These are phyloP conservation scores for Serendipita vermifera DNA, from an alignment of 768 basidiomycete species.

Conservation along the genomic window DNA sequence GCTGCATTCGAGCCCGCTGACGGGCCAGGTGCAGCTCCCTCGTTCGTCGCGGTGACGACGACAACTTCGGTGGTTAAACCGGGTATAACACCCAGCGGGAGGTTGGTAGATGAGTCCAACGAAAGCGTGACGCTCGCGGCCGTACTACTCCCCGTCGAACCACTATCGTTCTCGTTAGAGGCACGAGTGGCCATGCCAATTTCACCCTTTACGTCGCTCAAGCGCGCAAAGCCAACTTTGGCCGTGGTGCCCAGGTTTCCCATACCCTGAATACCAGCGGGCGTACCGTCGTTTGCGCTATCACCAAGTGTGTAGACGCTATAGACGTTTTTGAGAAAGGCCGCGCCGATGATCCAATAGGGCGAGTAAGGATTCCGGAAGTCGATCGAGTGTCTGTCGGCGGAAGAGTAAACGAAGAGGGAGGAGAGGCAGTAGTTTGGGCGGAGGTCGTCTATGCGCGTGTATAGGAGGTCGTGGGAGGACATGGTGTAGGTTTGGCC, in stretches of 20 bases:
- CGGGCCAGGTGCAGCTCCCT: too few relatives aligned
- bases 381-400: background rate
- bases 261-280: conserved; percentile 5
- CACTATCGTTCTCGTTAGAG: background rate
- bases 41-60: too few relatives aligned
- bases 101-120: background rate
- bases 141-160: background rate
- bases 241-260: conserved; percentile 1
- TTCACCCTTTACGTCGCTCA: background rate
- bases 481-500: conserved; percentile 10
- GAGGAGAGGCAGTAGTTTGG: conserved; percentile 12
- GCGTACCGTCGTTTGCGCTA: background rate
- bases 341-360: conserved; percentile 15
- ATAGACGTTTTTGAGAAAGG: conserved; percentile 17
- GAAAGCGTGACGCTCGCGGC: background rate
- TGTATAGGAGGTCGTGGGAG: conserved; percentile 11
- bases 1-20: too few relatives aligned
- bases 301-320: conserved; percentile 13
- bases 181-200: background rate
- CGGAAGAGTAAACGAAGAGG: conserved; percentile 1
- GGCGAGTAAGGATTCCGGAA: background rate
- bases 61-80: background rate
- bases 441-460: background rate
- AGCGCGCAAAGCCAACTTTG: background rate
- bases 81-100: conserved; percentile 1